Evolutionary conservation across 2,329 filamentous ascomycete species (phyloP).

Genomic region (Chaetomium sp.): DNA sequence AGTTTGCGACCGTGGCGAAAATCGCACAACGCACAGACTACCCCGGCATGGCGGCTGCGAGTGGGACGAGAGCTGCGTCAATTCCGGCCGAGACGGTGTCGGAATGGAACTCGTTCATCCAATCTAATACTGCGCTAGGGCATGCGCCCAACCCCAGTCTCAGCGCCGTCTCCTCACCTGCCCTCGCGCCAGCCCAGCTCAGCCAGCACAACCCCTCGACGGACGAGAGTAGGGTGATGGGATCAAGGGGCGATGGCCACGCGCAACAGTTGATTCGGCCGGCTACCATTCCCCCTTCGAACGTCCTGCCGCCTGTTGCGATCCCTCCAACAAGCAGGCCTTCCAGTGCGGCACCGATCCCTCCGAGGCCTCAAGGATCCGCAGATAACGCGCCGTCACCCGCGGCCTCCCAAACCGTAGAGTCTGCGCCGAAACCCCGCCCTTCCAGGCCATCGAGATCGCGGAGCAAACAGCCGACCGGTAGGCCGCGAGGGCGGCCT

Average conservation of each 20-base stretch:
- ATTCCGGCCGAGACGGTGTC: conserved; percentile 59
- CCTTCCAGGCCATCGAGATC: conserved; percentile 63
- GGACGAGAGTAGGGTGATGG: conserved; percentile 25
- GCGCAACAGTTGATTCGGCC: conserved; percentile 28
- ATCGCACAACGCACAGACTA: conserved; percentile 43
- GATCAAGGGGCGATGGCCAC: conserved; percentile 26
- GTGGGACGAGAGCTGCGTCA: conserved; percentile 39
- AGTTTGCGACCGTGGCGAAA: conserved; percentile 75
- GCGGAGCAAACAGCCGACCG: conserved; percentile 52
- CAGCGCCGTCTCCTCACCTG: conserved; percentile 42
- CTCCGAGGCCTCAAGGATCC: conserved; percentile 28
- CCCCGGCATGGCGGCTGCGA: conserved; percentile 32
- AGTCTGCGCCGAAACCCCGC: conserved; percentile 34
- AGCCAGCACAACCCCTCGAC: conserved; percentile 24
- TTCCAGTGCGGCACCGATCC: conserved; percentile 24
- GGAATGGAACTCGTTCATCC: conserved; percentile 78
- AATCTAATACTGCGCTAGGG: conserved; percentile 63
- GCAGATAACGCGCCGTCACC: conserved; percentile 33
- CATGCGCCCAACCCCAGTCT: conserved; percentile 43
- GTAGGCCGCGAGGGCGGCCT: conserved; percentile 58
- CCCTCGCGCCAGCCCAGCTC: conserved; percentile 36
- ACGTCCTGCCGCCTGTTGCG: conserved; percentile 18
- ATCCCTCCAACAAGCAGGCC: conserved; percentile 17
- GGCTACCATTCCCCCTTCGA: conserved; percentile 30
- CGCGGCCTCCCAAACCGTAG: conserved; percentile 32